Base-by-base conservation (phyloP, 2,329 filamentous ascomycete species). In the Aspergillus niger region DNA sequence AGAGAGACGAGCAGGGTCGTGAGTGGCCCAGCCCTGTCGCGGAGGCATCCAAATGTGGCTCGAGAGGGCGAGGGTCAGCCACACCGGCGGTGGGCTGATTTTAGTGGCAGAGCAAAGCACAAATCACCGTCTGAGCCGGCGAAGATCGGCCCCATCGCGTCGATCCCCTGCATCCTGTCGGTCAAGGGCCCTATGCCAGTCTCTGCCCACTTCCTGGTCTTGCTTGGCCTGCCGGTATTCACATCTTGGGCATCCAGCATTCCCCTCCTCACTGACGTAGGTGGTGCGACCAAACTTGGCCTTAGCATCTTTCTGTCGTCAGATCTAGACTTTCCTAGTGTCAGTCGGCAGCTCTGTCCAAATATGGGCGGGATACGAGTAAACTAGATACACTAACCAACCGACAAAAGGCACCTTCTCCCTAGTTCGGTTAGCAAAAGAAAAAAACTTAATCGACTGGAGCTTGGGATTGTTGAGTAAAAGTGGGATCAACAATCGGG, bases 111-210 rank as follows among this genome's bases (percentile, higher is more conserved):
- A 20, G 36, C 22, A 5, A 47, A 32, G 8, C 39, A 22, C 53
- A 32, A 30, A 47, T 47, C 20, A 56, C 26, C 17, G 22, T 47
- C 4, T 30, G 47, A 17, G 47, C 15, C 26, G n/a, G 32, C 20
- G 38, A 52, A 32, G 36, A 52, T 53, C 32, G 54, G 57, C 48
- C 30, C 57, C 26, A 32, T 32, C 41, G 30, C 22, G 57, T 36
- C 50, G 57, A 59, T 59, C 57, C 39, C 57, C 49, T 59, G 57
- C 57, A 59, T 54, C 57, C 41, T 47, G 30, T 58, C 48, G 56
- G 56, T 51, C 56, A 58, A 58, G 48, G 38, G 11, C 43, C 43
- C 36, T 30, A 48, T 36, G 32, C 32, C 32, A 36, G 28, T 30
- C 38, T 36, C n/a, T 30, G 39, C 30, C 55, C 28, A 20, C 22